Conservation (phyloP, 805 yeast species). For the Wickerhamiella shivajii region DNA sequence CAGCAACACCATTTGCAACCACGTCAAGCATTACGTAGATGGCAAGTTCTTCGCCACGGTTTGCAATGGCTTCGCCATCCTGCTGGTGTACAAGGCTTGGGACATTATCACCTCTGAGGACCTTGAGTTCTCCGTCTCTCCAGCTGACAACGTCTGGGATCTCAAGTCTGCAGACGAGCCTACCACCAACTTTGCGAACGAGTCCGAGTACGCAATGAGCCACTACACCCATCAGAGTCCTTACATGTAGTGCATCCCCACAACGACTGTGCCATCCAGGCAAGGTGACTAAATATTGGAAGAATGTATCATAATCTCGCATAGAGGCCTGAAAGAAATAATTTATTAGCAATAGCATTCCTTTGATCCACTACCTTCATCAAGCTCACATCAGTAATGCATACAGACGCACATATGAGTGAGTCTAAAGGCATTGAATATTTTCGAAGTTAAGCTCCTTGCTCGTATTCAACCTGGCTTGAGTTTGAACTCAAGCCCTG, state of each 20-base stretch:
- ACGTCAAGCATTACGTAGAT: slow-evolving; percentile 74
- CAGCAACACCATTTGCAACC: slow-evolving; percentile 48
- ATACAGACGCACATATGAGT: too few species aligned
- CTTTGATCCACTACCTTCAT: too few species aligned
- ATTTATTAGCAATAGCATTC: too few species aligned
- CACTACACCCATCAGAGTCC: slow-evolving; percentile 20
- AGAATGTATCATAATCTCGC: too few species aligned
- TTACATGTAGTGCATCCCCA: slow-evolving; percentile 7
- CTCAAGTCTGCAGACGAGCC: slow-evolving; percentile 22
- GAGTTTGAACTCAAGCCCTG: too few species aligned
- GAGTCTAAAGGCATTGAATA: too few species aligned
- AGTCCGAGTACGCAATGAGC: slow-evolving; percentile 25
- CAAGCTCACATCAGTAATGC: too few species aligned
- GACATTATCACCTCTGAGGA: slow-evolving; percentile 92
- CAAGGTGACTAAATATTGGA: slow-evolving; percentile 1
- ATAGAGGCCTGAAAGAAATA: too few species aligned
- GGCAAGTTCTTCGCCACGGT: slow-evolving; percentile 76
- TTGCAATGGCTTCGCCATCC: slow-evolving; percentile 63
- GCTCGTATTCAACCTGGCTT: too few species aligned
- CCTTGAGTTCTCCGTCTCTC: slow-evolving; percentile 71
- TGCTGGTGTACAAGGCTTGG: slow-evolving; percentile 97
- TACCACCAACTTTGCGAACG: slow-evolving; percentile 16
- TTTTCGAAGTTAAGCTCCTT: too few species aligned
- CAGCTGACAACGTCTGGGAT: slow-evolving; percentile 31
- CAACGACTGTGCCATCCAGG: background rate